Base-by-base conservation (phyloP, 306 rosid genomes). In the Begonia fuchsioides region DNA sequence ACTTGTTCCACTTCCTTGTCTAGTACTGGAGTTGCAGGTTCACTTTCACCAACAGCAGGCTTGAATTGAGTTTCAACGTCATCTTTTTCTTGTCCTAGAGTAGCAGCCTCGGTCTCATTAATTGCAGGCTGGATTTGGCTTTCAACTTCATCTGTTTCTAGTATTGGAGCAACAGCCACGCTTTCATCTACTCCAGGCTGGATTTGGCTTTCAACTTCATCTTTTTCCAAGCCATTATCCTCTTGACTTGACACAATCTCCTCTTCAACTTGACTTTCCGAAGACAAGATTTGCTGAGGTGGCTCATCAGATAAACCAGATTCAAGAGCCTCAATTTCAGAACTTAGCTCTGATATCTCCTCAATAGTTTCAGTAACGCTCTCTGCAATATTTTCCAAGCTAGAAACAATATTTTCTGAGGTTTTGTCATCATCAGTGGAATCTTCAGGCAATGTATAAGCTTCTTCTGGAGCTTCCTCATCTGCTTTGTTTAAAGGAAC, bases 51-150 rank as follows among this genome's bases (percentile, higher is more conserved):
- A 56, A 55, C 74, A 46, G 56, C 59, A 56, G 58, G 15, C 18
- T 62, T 60, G 39, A 51, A 49, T 60, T 73, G 68, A 44, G 61
- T 44, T 52, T 68, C 64, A 26, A 53, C 57, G 43, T 72, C 71
- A n/a, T 66, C 81, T 59, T 70, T 74, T 1, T 26, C 64, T 26
- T 58, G 76, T 26, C 68, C 43, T 43, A 51, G 56, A 12, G 66
- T 62, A 51, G 76, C 48, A 49, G 77, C 55, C 11, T 64, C 55
- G 64, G 50, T 10, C 53, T 72, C 65, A 16, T 69, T 73, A 56
- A 55, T 72, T 49, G 56, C 58, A 56, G 58, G 15, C 19, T 62
- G 62, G 39, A 52, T 51, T 61, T 73, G 68, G 44, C 63, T 44
- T 50, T 68, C 64, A 32, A 53, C 57, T 43, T 72, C 71, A n/a